Conservation (phyloP, 768 basidiomycete species). For the Boletus edulis region DNA sequence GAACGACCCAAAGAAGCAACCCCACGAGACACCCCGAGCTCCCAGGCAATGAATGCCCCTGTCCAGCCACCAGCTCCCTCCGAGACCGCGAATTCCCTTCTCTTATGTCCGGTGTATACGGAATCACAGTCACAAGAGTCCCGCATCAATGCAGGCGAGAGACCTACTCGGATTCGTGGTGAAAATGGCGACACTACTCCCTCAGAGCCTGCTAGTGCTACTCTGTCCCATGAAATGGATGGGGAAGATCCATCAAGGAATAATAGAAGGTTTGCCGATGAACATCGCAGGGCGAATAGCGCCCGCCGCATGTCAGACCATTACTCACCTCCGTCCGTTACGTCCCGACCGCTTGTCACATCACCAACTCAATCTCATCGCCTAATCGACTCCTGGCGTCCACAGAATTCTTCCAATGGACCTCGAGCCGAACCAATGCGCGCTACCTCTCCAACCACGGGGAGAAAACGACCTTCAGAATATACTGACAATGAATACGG, state of each 20-base stretch:
- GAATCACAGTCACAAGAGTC: slow-evolving; percentile 4
- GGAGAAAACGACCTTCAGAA: slow-evolving; percentile 25
- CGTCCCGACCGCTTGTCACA: not conserved
- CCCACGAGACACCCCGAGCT: not conserved
- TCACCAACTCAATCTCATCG: slow-evolving; percentile 6
- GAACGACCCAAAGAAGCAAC: not conserved
- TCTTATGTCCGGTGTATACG: slow-evolving; percentile 5
- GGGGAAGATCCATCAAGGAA: slow-evolving; percentile 10
- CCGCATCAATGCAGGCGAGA: not conserved
- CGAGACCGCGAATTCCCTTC: slow-evolving; percentile 10
- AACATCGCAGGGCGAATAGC: slow-evolving; percentile 1
- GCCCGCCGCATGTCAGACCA: slow-evolving; percentile 4
- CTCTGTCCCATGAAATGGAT: slow-evolving; percentile 1
- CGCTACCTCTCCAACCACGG: slow-evolving; percentile 9
- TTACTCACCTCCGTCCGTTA: slow-evolving; percentile 8
- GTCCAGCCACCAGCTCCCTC: not conserved
- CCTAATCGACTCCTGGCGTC: slow-evolving; percentile 4
- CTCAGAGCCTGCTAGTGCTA: slow-evolving; percentile 7
- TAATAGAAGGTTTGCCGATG: slow-evolving; percentile 9
- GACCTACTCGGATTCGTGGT: not conserved
- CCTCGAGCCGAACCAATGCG: slow-evolving; percentile 20
- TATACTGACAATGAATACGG: slow-evolving; percentile 18
- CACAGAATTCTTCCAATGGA: slow-evolving; percentile 1
- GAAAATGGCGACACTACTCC: slow-evolving; percentile 1
- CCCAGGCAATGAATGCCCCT: slow-evolving; percentile 10